A percentile compares a stretch with the other conserved stretches of the same genome.
These are phyloP conservation scores for Ophiocordyceps sinensis DNA, from an alignment of 2,329 filamentous ascomycete genomes.

Conservation along the genomic window DNA sequence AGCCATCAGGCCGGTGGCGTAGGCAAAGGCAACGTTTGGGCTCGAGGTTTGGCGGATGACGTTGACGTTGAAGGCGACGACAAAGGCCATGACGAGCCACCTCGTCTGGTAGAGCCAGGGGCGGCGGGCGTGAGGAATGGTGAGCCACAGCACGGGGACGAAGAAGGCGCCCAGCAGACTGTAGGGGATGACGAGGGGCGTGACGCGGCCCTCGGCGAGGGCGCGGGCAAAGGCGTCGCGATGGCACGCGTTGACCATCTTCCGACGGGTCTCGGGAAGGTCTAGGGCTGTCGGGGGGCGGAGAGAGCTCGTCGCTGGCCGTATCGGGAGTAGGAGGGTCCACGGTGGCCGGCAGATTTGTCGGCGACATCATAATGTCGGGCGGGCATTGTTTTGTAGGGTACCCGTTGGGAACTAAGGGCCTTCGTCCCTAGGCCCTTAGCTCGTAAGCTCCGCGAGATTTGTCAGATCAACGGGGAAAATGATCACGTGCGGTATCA, in stretches of 20 bases:
- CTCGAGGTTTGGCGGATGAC: conserved; percentile 30
- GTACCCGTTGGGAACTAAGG: no score
- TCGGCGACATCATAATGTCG: conserved; percentile 45
- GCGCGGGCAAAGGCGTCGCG: conserved; percentile 20
- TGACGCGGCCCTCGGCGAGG: conserved; percentile 22
- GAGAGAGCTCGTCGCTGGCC: conserved; percentile 9
- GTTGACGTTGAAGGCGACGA: conserved; percentile 28
- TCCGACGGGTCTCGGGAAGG: conserved; percentile 5
- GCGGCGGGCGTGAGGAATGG: conserved; percentile 35
- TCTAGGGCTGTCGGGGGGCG: conserved; percentile 8
- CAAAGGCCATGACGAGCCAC: conserved; percentile 32
- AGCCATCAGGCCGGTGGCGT: conserved; percentile 33
- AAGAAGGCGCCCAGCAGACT: conserved; percentile 30
- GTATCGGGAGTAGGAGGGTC: conserved; percentile 12
- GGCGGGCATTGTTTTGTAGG: conserved; percentile 39
- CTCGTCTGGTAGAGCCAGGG: conserved; percentile 33
- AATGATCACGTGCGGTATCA: no score
- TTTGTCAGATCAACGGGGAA: no score
- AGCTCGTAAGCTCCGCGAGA: no score
- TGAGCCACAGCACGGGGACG: conserved; percentile 38
- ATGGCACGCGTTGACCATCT: conserved; percentile 1
- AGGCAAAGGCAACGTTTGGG: conserved; percentile 34
- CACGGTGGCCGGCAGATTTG: conserved; percentile 21
- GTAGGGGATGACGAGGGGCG: conserved; percentile 38
- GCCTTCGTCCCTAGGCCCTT: no score